phyloP scores from a whole-genome alignment of 768 basidiomycete species.

The Phylloporus arenicola region DNA sequence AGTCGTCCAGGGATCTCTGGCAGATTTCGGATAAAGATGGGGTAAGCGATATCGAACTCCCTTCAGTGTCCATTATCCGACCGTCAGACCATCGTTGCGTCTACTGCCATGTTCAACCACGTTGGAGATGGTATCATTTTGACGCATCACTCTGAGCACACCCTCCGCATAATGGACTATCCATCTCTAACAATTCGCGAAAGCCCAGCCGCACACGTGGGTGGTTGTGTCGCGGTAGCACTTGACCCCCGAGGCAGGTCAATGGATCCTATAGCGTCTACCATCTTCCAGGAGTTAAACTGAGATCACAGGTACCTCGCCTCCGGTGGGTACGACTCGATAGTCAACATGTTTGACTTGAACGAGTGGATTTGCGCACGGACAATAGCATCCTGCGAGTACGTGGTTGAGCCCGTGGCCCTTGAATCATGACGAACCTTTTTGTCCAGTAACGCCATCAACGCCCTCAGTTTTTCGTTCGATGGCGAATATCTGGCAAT shows the following conservation, averaged over 20 bases:
- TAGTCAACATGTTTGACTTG: conserved; percentile 76
- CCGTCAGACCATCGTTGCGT: conserved; percentile 43
- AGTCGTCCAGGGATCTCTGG: conserved; percentile 51
- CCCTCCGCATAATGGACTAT: conserved; percentile 64
- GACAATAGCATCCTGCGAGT: conserved; percentile 81
- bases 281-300: not conserved
- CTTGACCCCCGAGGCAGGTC: conserved; percentile 76
- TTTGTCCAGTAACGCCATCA: conserved; percentile 56
- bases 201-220: conserved; percentile 69
- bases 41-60: conserved; percentile 1
- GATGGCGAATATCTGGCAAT: conserved; percentile 83
- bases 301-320: conserved; percentile 55
- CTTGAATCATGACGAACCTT: not conserved
- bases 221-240: conserved; percentile 71
- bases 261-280: conserved; percentile 2
- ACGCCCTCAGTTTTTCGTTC: conserved; percentile 70
- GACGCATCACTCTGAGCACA: conserved; percentile 58
- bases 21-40: conserved; percentile 31
- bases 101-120: conserved; percentile 73
- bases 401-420: conserved; percentile 25
- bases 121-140: conserved; percentile 66
- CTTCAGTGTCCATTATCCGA: not conserved
- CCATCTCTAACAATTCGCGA: conserved; percentile 56
- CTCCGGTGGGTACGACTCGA: conserved; percentile 76
- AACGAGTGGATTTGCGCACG: conserved; percentile 76